phyloP scores from a whole-genome alignment of 148 eudicot species.

The Gaultheria prostrata region DNA sequence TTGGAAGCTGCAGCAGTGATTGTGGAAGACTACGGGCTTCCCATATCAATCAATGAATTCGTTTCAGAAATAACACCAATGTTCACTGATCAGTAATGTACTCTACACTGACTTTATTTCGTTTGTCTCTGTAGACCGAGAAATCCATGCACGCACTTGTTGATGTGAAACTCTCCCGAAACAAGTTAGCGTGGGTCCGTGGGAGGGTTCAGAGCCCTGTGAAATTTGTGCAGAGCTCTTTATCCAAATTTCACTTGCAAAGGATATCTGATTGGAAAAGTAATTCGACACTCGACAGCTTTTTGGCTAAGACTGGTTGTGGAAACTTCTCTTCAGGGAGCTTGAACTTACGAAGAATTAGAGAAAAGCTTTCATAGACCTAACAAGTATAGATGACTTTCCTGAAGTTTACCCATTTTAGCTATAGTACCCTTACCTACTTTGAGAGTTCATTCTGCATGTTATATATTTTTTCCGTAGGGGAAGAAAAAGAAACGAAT shows the following conservation, averaged over 20 bases:
- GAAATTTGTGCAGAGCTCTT: neutral
- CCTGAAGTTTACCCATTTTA: neutral
- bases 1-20: slow-evolving; percentile 70
- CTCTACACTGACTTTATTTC: slow-evolving; percentile 17
- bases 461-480: neutral
- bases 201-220: neutral
- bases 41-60: slow-evolving; percentile 64
- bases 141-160: neutral
- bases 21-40: slow-evolving; percentile 75
- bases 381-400: neutral
- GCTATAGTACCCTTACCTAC: neutral
- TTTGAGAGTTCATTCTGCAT: neutral
- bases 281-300: neutral
- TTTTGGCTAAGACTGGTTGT: neutral
- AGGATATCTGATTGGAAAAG: neutral
- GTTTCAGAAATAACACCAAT: slow-evolving; percentile 54
- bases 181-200: neutral
- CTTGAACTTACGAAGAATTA: neutral
- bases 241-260: neutral
- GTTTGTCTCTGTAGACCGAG: slow-evolving; percentile 12
- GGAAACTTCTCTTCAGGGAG: neutral
- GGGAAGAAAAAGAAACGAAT: neutral
- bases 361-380: neutral
- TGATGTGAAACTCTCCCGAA: neutral
- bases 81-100: slow-evolving; percentile 60